These are phyloP conservation scores for Collybiopsis confluens DNA, from an alignment of 768 basidiomycete genomes.

Conservation along the genomic window DNA sequence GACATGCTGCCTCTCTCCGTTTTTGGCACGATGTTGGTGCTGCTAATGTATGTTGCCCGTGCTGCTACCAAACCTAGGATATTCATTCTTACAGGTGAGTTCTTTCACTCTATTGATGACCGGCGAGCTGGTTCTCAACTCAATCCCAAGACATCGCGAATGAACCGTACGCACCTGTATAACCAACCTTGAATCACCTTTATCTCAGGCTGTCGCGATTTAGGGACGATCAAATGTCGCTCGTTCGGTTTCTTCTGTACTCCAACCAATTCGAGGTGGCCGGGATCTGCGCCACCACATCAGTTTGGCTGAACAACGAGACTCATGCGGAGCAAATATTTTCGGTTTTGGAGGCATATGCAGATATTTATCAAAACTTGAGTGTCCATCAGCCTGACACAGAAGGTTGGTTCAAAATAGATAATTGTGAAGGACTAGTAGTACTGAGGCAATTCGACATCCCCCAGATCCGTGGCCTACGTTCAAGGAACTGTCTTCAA, in stretches of 20 bases:
- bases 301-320: constrained; percentile 9
- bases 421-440: too few relatives aligned
- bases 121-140: neutral
- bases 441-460: too few relatives aligned
- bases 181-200: neutral
- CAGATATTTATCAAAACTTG: constrained; percentile 9
- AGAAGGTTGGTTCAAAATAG: neutral
- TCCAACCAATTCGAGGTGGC: constrained; percentile 11
- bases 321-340: constrained; percentile 10
- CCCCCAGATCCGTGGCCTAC: constrained; percentile 8
- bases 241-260: constrained; percentile 12
- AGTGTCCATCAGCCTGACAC: constrained; percentile 7
- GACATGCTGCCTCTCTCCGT: too few relatives aligned
- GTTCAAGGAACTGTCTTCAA: constrained; percentile 4
- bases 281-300: constrained; percentile 12
- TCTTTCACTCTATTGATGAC: neutral
- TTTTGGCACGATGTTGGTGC: too few relatives aligned
- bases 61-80: neutral
- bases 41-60: neutral
- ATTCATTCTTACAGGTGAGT: neutral
- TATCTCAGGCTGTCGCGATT: neutral
- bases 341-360: constrained; percentile 3
- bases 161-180: neutral
- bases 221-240: constrained; percentile 23
- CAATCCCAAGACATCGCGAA: neutral